A percentile compares a stretch with the other conserved stretches of the same genome.
Evolutionary conservation across 2,329 filamentous ascomycete species (phyloP).

Genomic region (Hymenoscyphus fraxineus): DNA sequence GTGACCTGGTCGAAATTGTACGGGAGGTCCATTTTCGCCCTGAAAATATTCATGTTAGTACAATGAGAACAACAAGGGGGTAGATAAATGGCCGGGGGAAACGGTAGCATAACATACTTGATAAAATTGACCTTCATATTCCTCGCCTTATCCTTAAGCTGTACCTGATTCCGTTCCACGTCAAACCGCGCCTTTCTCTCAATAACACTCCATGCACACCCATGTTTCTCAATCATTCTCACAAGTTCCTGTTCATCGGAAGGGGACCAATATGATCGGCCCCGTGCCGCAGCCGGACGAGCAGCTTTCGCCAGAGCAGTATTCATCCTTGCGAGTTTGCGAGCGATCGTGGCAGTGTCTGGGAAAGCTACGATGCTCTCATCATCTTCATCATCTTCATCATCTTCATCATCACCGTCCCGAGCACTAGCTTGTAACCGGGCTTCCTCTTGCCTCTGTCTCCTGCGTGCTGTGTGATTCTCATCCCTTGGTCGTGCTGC

Average conservation of each 20-base stretch:
- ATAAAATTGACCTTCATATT: slow-evolving; percentile 47
- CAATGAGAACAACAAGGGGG: background rate
- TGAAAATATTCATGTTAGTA: slow-evolving; percentile 4
- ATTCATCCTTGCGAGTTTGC: slow-evolving; percentile 7
- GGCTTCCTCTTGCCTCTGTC: slow-evolving; percentile 4
- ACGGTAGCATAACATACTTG: slow-evolving; percentile 36
- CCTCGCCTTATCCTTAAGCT: slow-evolving; percentile 52
- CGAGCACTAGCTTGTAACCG: slow-evolving; percentile 4
- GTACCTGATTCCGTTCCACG: slow-evolving; percentile 42
- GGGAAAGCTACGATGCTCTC: slow-evolving; percentile 9
- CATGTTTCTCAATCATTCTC: slow-evolving; percentile 44
- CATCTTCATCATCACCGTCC: slow-evolving; percentile 6
- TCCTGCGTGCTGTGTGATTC: slow-evolving; percentile 15
- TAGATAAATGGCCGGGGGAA: background rate
- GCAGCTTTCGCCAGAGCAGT: background rate
- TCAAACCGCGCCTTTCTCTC: slow-evolving; percentile 35
- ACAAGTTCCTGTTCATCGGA: slow-evolving; percentile 44
- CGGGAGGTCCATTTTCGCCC: slow-evolving; percentile 34
- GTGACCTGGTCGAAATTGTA: slow-evolving; percentile 41
- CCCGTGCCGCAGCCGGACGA: slow-evolving; percentile 9
- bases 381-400: slow-evolving; percentile 14
- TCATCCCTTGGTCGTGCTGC: slow-evolving; percentile 2
- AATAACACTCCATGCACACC: slow-evolving; percentile 47
- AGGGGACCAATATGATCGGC: slow-evolving; percentile 35
- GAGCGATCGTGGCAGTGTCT: slow-evolving; percentile 16